Evolutionary conservation across 2,329 filamentous ascomycete genomes (phyloP), one percentile per base, ranked within the genome.

Genomic region (Gnomoniopsis smithogilvyi): DNA sequence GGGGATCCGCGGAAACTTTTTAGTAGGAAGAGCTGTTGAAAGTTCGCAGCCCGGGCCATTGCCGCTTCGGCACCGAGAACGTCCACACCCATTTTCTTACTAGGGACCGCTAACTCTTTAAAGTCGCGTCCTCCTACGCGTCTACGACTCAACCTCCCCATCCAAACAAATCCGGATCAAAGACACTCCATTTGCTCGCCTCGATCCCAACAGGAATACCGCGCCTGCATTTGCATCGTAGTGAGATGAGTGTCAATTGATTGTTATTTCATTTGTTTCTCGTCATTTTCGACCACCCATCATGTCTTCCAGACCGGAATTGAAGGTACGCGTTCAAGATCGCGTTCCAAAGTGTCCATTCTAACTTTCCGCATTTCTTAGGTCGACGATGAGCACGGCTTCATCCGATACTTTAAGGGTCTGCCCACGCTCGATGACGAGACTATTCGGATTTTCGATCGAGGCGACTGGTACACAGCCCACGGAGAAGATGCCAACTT

Each of bases 321-420:
- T 91, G 53, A 90, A 89, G 83, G 88, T 88, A 72, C 38, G 58
- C 52, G 61, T 45, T 26, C 34, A 55, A 55, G 38, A 48, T 47
- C 48, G 14, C n/a, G 56, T 17, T 43, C 47, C 8, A 51, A 55
- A 17, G 43, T 21, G 15, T 33, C 43, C 46, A 19, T 66, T 56
- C 57, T 63, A 63, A 64, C 57, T 22, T 11, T 26, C 6, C 11
- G 6, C 51, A 53, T 51, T 53, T 34, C 55, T 12, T 58, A 93
- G 90, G 91, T 98, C 71, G 96, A 99, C 69, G 95, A 99, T 71
- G 95, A 99, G 79, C 87, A 89, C 70, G 92, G 94, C 66, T 99
- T 99, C 80, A 97, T 98, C 77, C 91, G 89, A 67, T 96, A 92
- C 78, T 99, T 96, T 80, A 94, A 94, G 67, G 89, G 87, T n/a